Evolutionary conservation across 257 asterid species (phyloP).

Genomic region (Jaltomata sinuosa): DNA sequence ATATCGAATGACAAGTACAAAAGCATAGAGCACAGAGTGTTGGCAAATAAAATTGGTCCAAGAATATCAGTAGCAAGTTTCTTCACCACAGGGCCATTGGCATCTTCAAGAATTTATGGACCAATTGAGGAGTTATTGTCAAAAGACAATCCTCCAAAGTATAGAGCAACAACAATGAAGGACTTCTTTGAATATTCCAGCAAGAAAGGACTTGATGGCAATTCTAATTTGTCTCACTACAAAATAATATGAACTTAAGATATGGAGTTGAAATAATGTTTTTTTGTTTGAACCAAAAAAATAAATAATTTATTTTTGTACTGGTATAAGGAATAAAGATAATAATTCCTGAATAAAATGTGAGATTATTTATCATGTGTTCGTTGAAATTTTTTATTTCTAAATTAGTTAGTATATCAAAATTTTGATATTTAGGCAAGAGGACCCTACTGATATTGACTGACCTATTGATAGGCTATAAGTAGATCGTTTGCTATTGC

Average conservation of each 20-base stretch:
- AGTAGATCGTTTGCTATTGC: too few species aligned
- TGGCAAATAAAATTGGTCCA: slow-evolving; percentile 44
- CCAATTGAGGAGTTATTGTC: slow-evolving; percentile 53
- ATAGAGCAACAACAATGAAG: slow-evolving; percentile 38
- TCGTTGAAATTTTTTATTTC: too few species aligned
- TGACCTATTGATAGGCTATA: too few species aligned
- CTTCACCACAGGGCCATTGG: slow-evolving; percentile 27
- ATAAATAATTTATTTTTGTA: background rate
- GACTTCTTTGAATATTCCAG: slow-evolving; percentile 23
- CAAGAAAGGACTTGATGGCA: slow-evolving; percentile 47
- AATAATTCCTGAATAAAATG: too few species aligned
- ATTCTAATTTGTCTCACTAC: slow-evolving; percentile 36
- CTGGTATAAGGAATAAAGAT: too few species aligned
- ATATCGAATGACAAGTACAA: slow-evolving; percentile 53
- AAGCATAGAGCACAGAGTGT: slow-evolving; percentile 44
- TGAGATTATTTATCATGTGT: too few species aligned
- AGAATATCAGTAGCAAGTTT: slow-evolving; percentile 61
- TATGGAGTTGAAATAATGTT: background rate
- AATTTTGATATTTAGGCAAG: too few species aligned
- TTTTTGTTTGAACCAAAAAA: background rate
- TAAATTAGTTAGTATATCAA: too few species aligned
- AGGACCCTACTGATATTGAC: too few species aligned
- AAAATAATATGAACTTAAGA: slow-evolving; percentile 27
- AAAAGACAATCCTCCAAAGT: slow-evolving; percentile 47
- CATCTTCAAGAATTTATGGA: slow-evolving; percentile 29